These are phyloP conservation scores for Lentinula aciculospora DNA, from an alignment of 768 basidiomycete species.

Conservation along the genomic window DNA sequence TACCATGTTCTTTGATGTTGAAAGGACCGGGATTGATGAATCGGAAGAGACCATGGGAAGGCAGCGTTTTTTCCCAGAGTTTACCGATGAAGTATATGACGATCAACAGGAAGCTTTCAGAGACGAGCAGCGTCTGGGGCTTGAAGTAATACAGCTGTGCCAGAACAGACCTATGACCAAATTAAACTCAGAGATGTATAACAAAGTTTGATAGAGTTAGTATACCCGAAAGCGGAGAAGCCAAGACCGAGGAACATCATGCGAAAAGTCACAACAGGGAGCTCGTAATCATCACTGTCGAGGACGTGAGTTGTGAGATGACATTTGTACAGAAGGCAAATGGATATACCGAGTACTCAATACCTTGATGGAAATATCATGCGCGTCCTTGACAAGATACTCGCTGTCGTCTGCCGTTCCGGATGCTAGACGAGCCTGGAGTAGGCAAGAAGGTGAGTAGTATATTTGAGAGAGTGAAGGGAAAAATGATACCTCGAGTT, in stretches of 20 bases:
- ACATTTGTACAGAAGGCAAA: background rate
- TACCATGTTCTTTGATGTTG: slow-evolving; percentile 19
- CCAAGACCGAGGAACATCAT: slow-evolving; percentile 33
- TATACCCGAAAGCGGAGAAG: slow-evolving; percentile 33
- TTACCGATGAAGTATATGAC: slow-evolving; percentile 17
- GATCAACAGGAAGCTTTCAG: slow-evolving; percentile 21
- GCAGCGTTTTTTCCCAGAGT: slow-evolving; percentile 5
- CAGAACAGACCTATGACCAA: slow-evolving; percentile 16
- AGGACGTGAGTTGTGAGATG: background rate
- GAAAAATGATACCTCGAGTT: background rate
- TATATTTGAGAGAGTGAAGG: background rate
- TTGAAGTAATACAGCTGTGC: slow-evolving; percentile 34
- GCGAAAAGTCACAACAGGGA: slow-evolving; percentile 32
- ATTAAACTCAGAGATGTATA: background rate
- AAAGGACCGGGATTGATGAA: slow-evolving; percentile 29
- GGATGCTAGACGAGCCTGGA: slow-evolving; percentile 20
- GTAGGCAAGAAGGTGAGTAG: background rate
- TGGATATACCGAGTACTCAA: slow-evolving; percentile 14
- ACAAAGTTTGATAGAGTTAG: slow-evolving; percentile 1
- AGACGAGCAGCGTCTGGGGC: slow-evolving; percentile 29
- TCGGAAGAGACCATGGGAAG: slow-evolving; percentile 20
- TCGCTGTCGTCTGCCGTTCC: slow-evolving; percentile 27
- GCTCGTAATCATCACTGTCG: slow-evolving; percentile 29
- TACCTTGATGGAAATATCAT: slow-evolving; percentile 35
- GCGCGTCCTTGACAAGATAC: slow-evolving; percentile 28